Conservation (phyloP, 257 asterid species). For the Craterostigma plantagineum region DNA sequence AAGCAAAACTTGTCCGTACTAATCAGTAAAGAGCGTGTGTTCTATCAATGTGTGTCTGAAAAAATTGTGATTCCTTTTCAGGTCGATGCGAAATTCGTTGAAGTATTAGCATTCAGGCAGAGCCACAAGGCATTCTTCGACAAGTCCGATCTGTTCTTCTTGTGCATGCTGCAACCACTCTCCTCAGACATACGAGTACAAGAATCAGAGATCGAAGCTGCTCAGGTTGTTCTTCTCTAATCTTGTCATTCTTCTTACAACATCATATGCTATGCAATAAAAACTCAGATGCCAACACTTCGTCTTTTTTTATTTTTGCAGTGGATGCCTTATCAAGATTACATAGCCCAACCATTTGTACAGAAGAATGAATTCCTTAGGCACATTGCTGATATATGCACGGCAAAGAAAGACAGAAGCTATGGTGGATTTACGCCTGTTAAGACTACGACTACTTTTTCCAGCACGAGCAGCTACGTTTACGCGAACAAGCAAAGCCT, state of each 20-base stretch:
- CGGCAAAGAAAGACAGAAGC: slow-evolving; percentile 31
- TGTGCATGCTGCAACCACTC: slow-evolving; percentile 84
- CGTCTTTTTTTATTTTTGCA: too few species aligned
- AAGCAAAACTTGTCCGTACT: too few species aligned
- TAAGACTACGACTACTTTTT: slow-evolving; percentile 16
- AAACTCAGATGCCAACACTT: too few species aligned
- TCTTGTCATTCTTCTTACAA: not conserved
- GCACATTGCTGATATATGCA: slow-evolving; percentile 33
- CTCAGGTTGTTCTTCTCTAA: slow-evolving; percentile 37
- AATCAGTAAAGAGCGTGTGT: not conserved
- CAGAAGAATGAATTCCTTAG: slow-evolving; percentile 40
- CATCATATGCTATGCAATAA: not conserved
- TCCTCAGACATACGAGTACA: slow-evolving; percentile 53
- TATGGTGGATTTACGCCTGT: slow-evolving; percentile 54
- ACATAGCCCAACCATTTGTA: slow-evolving; percentile 53
- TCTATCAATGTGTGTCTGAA: not conserved
- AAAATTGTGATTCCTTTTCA: slow-evolving; percentile 19
- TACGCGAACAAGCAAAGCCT: slow-evolving; percentile 9
- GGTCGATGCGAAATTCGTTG: slow-evolving; percentile 62
- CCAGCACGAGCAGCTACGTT: slow-evolving; percentile 22
- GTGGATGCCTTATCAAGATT: slow-evolving; percentile 95
- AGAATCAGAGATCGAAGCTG: slow-evolving; percentile 88
- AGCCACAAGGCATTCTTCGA: slow-evolving; percentile 70
- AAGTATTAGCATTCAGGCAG: slow-evolving; percentile 91
- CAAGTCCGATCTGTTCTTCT: slow-evolving; percentile 76